phyloP scores from a whole-genome alignment of 202 grass and related monocot genomes.

The Bolboschoenoplectus hybrid region DNA sequence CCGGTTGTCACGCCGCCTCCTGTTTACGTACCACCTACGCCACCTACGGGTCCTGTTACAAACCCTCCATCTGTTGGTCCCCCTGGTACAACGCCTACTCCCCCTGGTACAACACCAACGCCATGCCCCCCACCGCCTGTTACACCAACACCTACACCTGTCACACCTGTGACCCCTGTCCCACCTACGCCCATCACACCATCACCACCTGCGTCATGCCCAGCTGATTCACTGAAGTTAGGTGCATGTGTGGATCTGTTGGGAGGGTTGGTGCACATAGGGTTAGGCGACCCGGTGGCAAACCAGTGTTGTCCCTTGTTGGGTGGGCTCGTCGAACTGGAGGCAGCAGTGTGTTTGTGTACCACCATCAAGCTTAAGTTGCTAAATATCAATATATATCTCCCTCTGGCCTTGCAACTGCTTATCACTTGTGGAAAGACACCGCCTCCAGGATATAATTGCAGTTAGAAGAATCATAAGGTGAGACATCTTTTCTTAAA shows the following conservation, averaged over 20 bases:
- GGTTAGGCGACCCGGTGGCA: slow-evolving; percentile 69
- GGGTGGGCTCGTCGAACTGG: slow-evolving; percentile 78
- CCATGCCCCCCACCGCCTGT: slow-evolving; percentile 6
- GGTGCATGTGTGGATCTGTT: slow-evolving; percentile 94
- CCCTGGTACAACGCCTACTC: slow-evolving; percentile 19
- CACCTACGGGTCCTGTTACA: slow-evolving; percentile 22
- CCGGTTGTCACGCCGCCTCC: slow-evolving; percentile 17
- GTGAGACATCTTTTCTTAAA: not conserved
- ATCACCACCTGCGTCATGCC: slow-evolving; percentile 55
- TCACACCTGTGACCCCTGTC: not conserved
- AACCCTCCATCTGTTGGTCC: slow-evolving; percentile 40
- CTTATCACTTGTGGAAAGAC: slow-evolving; percentile 94
- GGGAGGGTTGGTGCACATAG: slow-evolving; percentile 91
- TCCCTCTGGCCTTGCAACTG: slow-evolving; percentile 90
- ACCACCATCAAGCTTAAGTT: slow-evolving; percentile 92
- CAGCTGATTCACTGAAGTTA: slow-evolving; percentile 82
- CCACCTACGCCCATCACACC: slow-evolving; percentile 45
- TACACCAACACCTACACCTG: slow-evolving; percentile 15
- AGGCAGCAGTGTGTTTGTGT: slow-evolving; percentile 97
- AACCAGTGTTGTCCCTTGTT: slow-evolving; percentile 95
- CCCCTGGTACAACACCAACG: slow-evolving; percentile 22
- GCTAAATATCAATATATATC: slow-evolving; percentile 93
- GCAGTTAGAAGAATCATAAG: slow-evolving; percentile 49
- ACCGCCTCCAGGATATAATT: slow-evolving; percentile 82
- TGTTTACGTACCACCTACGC: slow-evolving; percentile 20